Evolutionary conservation across 2,329 filamentous ascomycete genomes (phyloP).

Genomic region (Thelonectria olida): DNA sequence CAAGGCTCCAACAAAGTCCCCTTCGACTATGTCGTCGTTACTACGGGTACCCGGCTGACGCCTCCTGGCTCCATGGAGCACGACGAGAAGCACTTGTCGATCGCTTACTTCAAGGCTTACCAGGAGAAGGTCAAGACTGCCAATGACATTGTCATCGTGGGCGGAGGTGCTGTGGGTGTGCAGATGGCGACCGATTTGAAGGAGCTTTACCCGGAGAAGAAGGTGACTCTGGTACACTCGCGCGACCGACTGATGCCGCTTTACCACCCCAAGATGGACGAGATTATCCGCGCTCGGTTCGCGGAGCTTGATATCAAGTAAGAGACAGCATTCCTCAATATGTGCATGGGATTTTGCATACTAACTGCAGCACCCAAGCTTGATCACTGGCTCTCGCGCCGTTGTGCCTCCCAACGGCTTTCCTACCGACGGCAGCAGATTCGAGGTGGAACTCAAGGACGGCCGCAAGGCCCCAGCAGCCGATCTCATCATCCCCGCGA

Average conservation of each 20-base stretch:
- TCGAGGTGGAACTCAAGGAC: slow-evolving; percentile 35
- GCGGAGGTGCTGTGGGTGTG: slow-evolving; percentile 37
- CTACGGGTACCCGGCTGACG: slow-evolving; percentile 35
- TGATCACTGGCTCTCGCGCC: slow-evolving; percentile 34
- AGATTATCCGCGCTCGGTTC: slow-evolving; percentile 29
- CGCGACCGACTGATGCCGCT: slow-evolving; percentile 37
- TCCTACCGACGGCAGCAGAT: slow-evolving; percentile 27
- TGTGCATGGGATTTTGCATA: not conserved
- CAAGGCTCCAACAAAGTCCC: slow-evolving; percentile 34
- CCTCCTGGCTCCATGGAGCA: slow-evolving; percentile 36
- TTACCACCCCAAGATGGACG: slow-evolving; percentile 38
- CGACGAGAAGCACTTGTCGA: slow-evolving; percentile 31
- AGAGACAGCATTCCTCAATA: not conserved
- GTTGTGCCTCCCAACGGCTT: slow-evolving; percentile 32
- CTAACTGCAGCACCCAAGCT: slow-evolving; percentile 17
- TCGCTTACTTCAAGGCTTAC: slow-evolving; percentile 35
- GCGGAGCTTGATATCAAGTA: slow-evolving; percentile 37
- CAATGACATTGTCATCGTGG: slow-evolving; percentile 35
- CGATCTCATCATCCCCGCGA: slow-evolving; percentile 36
- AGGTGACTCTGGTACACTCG: slow-evolving; percentile 35
- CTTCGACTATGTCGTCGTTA: slow-evolving; percentile 35
- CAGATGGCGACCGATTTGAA: slow-evolving; percentile 40
- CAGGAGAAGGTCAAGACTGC: slow-evolving; percentile 33
- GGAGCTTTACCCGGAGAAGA: slow-evolving; percentile 37
- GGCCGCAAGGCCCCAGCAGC: slow-evolving; percentile 31